Percentiles rank a stretch among this genome's conserved stretches.
phyloP scores from a whole-genome alignment of 169 alveolate species.

The Besnoitia besnoiti region DNA sequence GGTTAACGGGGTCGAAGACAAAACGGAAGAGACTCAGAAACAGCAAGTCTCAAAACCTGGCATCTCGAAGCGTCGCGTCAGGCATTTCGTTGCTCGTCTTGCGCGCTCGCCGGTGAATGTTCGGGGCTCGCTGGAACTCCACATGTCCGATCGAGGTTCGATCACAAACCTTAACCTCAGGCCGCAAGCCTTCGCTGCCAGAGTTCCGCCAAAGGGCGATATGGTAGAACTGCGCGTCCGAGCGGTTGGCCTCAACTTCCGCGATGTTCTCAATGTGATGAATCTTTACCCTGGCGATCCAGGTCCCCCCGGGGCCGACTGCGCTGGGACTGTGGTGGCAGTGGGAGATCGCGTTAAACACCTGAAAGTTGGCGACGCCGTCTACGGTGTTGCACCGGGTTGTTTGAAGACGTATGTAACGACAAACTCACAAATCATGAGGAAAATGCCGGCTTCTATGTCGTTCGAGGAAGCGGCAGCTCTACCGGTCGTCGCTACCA shows the following conservation, averaged over 20 bases:
- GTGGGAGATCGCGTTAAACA: constrained; percentile 71
- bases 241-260: constrained; percentile 82
- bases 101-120: constrained; percentile 45
- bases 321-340: constrained; percentile 76
- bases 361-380: constrained; percentile 66
- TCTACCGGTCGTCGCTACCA: constrained; percentile 75
- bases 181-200: constrained; percentile 62
- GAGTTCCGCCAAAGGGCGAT: constrained; percentile 57
- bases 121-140: constrained; percentile 64
- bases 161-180: constrained; percentile 64
- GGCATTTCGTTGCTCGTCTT: constrained; percentile 48
- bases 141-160: constrained; percentile 69
- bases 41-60: background rate
- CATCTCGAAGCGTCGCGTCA: background rate
- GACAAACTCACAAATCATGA: constrained; percentile 65
- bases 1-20: background rate
- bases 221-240: constrained; percentile 77
- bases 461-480: constrained; percentile 75
- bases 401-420: constrained; percentile 73
- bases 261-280: constrained; percentile 83
- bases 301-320: constrained; percentile 82
- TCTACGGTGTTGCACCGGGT: constrained; percentile 79
- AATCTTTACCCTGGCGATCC: constrained; percentile 83
- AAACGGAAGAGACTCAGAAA: background rate
- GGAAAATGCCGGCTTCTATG: constrained; percentile 67